These are phyloP conservation scores for Styphnolobium japonicum DNA, from an alignment of 306 rosid species.

Conservation along the genomic window DNA sequence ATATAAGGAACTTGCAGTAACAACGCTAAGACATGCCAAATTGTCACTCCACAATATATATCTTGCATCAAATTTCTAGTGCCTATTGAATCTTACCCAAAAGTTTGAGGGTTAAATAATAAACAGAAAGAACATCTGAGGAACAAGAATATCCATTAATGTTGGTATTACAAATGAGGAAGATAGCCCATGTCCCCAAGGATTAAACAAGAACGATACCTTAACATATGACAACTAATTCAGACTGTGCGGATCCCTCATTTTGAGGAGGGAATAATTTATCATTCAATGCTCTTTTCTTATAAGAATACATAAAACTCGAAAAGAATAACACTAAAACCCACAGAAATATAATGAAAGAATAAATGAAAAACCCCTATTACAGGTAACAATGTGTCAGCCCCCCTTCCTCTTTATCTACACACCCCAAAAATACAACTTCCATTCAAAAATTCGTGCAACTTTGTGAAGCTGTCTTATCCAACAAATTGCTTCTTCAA, in stretches of 20 bases:
- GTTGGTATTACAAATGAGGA: slow-evolving; percentile 49
- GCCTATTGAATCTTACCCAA: not conserved
- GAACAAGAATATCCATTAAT: slow-evolving; percentile 42
- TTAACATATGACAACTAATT: slow-evolving; percentile 34
- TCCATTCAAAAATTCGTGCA: slow-evolving; percentile 40
- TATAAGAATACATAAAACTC: slow-evolving; percentile 48
- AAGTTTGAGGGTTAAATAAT: not conserved
- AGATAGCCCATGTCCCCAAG: slow-evolving; percentile 27
- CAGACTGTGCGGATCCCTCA: slow-evolving; percentile 36
- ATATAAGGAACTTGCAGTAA: not conserved
- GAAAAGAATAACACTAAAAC: slow-evolving; percentile 32
- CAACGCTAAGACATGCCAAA: not conserved
- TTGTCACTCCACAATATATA: not conserved
- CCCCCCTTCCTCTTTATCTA: slow-evolving; percentile 55
- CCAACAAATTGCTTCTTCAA: slow-evolving; percentile 33
- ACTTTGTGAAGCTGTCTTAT: slow-evolving; percentile 18
- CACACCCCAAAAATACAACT: slow-evolving; percentile 55
- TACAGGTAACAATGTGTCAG: slow-evolving; percentile 63
- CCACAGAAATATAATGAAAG: slow-evolving; percentile 73
- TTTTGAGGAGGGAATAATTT: slow-evolving; percentile 48
- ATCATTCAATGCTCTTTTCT: slow-evolving; percentile 53
- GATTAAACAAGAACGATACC: slow-evolving; percentile 35
- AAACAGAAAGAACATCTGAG: not conserved
- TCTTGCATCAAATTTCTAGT: too few relatives aligned
- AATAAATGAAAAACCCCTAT: slow-evolving; percentile 59